phyloP scores from a whole-genome alignment of 768 basidiomycete species.

The Lactarius tabidus region DNA sequence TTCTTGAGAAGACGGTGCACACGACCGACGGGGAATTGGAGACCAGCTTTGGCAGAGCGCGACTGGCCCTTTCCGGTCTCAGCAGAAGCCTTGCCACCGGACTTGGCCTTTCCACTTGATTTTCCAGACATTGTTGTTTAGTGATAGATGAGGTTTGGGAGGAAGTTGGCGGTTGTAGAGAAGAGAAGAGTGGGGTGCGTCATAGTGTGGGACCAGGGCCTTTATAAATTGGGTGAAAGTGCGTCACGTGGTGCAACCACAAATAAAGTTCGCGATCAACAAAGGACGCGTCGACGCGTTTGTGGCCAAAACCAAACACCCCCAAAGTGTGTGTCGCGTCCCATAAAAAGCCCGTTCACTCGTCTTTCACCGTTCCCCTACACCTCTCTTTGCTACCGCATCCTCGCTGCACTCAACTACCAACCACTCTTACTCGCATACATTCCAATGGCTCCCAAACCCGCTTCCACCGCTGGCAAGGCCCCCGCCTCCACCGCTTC shows the following conservation, averaged over 20 bases:
- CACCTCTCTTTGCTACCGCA: constrained; percentile 1
- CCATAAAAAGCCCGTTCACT: constrained; percentile 32
- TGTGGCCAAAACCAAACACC: constrained; percentile 33
- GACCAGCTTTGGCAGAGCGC: constrained; percentile 70
- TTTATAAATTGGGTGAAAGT: constrained; percentile 10
- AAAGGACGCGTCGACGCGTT: constrained; percentile 36
- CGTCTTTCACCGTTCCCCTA: constrained; percentile 24
- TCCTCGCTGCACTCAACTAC: background rate
- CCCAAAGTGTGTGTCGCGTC: constrained; percentile 34
- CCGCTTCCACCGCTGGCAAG: constrained; percentile 82
- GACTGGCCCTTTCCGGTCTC: constrained; percentile 53
- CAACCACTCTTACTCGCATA: constrained; percentile 23
- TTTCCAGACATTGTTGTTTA: constrained; percentile 40
- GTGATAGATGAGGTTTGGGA: background rate
- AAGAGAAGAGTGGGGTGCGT: constrained; percentile 17
- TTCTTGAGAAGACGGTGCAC: constrained; percentile 84
- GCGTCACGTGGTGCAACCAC: constrained; percentile 14
- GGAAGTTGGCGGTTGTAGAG: constrained; percentile 8
- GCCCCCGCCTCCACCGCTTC: constrained; percentile 64
- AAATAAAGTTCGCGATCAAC: constrained; percentile 34
- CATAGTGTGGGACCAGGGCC: background rate
- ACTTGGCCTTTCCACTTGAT: constrained; percentile 49
- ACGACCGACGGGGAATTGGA: constrained; percentile 90
- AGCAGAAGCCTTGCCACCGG: constrained; percentile 55
- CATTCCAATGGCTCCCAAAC: constrained; percentile 59